Base-by-base conservation (phyloP, 352 stramenopile species). In the Phytophthora pluvialis region DNA sequence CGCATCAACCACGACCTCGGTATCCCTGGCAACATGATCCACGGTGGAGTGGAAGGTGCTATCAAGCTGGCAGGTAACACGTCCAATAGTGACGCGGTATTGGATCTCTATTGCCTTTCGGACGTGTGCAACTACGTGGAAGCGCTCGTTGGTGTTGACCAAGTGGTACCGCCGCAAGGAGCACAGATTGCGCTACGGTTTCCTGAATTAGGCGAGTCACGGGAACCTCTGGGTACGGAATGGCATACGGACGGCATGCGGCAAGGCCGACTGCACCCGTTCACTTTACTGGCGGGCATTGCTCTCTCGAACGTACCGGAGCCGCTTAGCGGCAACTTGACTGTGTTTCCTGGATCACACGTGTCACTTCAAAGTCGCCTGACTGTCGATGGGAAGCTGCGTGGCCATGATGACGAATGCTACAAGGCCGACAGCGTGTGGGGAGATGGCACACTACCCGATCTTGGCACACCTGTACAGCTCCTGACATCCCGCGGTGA, bases 201-300 rank as follows among this genome's bases (percentile, higher is more conserved):
- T 48, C 86, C 86, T 0, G 82, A 93, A 35, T 65, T 94, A 9
- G 82, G 83, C 2, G 72, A 82, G 21, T 71, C 77, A 15, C 77
- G 84, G 1, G 80, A 94, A 12, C 83, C 80, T 5, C 45, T 70
- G 7, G 86, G 86, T 13, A 91, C 80, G 3, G 83, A 94, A 62
- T 94, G 86, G 86, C 86, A 94, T 70, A 94, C 82, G 16, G 86
- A 93, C 45, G 86, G 83, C 31, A 91, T 94, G 86, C 77, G 83
- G 1, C 86, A 94, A 64, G 82, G 83, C 47, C 80, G 75, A 47
- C 66, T 77, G 28, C 83, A 93, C 42, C 86, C 86, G 15, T 94
- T 93, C 64, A 85, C 73, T 7, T 65, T 93, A 16, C 60, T 94
- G 13, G 64, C 81, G 0, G 83, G 86, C n/a, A 65, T 94, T 21